These are phyloP conservation scores for Aspergillus alliaceus DNA, from an alignment of 2,329 filamentous ascomycete species.

Conservation along the genomic window DNA sequence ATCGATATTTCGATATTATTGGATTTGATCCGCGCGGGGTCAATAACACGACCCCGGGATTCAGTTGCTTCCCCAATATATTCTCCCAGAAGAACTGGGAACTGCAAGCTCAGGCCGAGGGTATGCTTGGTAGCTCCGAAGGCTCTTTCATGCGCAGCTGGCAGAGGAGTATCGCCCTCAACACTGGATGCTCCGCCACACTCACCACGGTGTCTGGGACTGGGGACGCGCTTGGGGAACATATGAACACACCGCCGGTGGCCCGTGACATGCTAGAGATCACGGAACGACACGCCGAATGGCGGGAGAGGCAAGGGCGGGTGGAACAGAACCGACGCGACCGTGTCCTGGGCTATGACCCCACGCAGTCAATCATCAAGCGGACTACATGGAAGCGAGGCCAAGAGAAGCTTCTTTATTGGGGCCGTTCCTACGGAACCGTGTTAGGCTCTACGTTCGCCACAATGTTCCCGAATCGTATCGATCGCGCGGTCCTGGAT, in stretches of 20 bases:
- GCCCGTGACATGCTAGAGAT: conserved; percentile 39
- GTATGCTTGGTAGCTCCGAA: conserved; percentile 34
- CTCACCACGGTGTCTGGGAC: conserved; percentile 17
- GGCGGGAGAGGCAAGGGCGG: conserved; percentile 35
- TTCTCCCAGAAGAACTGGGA: conserved; percentile 33
- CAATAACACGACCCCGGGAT: conserved; percentile 40
- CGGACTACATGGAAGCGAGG: conserved; percentile 31
- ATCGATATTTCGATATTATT: conserved; percentile 43
- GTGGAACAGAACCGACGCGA: conserved; percentile 20
- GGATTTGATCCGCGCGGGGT: conserved; percentile 48
- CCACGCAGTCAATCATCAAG: conserved; percentile 17
- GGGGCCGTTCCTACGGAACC: conserved; percentile 49
- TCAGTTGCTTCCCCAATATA: conserved; percentile 41
- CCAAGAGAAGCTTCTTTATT: conserved; percentile 38
- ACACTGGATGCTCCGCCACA: conserved; percentile 28
- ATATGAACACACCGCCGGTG: conserved; percentile 35
- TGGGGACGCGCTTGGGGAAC: conserved; percentile 29
- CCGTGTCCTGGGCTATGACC: conserved; percentile 17
- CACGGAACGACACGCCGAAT: conserved; percentile 40
- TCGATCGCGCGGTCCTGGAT: conserved; percentile 34
- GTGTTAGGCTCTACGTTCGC: conserved; percentile 49
- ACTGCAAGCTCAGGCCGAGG: conserved; percentile 35
- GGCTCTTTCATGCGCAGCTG: conserved; percentile 32
- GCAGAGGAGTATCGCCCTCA: conserved; percentile 34
- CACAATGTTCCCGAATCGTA: conserved; percentile 44